Evolutionary conservation across 345 rosid genomes (phyloP).

Genomic region (Noccaea bulbosa): DNA sequence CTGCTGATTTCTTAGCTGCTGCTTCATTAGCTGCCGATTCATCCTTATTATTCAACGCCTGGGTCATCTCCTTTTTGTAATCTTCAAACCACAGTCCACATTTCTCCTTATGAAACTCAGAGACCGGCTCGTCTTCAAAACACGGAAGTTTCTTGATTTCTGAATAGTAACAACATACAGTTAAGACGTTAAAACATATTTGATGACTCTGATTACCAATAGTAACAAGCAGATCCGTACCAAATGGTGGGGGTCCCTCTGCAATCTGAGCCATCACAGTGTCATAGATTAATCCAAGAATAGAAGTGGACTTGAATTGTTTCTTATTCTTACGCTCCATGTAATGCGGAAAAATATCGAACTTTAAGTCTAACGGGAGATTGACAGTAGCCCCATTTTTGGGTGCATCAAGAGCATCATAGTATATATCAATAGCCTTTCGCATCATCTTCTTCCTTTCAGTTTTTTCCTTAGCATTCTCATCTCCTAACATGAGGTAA

Average conservation of each 20-base stretch:
- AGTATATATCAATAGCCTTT: conserved; percentile 56
- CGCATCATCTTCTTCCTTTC: conserved; percentile 45
- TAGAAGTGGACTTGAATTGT: conserved; percentile 54
- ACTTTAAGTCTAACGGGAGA: conserved; percentile 52
- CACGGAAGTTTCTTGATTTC: conserved; percentile 61
- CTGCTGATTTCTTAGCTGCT: not conserved
- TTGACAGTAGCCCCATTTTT: conserved; percentile 57
- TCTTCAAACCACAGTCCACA: conserved; percentile 43
- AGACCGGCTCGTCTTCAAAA: conserved; percentile 42
- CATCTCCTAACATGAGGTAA: conserved; percentile 49
- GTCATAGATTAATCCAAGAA: conserved; percentile 68
- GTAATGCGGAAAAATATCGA: conserved; percentile 56
- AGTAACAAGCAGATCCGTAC: conserved; percentile 41
- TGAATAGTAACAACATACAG: conserved; percentile 24
- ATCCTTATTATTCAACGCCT: conserved; percentile 37
- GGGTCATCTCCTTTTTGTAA: conserved; percentile 56
- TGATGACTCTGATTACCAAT: not conserved
- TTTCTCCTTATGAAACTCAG: conserved; percentile 30
- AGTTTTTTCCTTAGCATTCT: conserved; percentile 44
- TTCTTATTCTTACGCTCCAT: conserved; percentile 49
- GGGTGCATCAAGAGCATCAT: conserved; percentile 84
- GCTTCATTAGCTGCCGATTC: not conserved
- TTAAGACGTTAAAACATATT: not conserved
- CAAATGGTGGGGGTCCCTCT: conserved; percentile 37
- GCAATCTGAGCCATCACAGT: conserved; percentile 38